These are phyloP conservation scores for Oleoguttula mirabilis DNA, from an alignment of 495 filamentous ascomycete genomes.

Conservation along the genomic window DNA sequence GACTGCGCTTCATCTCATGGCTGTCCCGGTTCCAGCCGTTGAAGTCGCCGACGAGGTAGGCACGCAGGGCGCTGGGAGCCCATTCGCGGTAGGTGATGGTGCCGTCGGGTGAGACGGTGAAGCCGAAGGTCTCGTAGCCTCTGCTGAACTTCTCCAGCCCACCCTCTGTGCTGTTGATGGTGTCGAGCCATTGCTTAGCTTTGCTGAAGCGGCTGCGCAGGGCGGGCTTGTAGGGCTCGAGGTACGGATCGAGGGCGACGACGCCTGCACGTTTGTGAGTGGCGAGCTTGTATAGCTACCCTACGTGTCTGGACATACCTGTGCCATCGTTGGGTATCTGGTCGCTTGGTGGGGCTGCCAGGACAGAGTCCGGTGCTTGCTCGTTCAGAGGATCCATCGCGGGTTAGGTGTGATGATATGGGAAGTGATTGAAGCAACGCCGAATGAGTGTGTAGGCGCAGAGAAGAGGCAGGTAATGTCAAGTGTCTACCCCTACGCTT, in stretches of 20 bases:
- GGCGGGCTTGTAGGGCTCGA: slow-evolving; percentile 69
- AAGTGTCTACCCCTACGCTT: too few species aligned
- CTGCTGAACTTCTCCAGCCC: slow-evolving; percentile 86
- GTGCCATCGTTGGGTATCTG: slow-evolving; percentile 39
- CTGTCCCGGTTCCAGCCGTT: slow-evolving; percentile 81
- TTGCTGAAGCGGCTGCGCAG: slow-evolving; percentile 65
- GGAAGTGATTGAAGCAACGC: too few species aligned
- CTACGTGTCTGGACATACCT: slow-evolving; percentile 25
- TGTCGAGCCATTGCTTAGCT: slow-evolving; percentile 80
- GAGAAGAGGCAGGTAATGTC: too few species aligned
- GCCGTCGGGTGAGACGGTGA: slow-evolving; percentile 65
- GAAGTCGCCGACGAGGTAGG: slow-evolving; percentile 90
- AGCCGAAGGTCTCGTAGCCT: slow-evolving; percentile 77
- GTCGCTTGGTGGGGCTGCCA: slow-evolving; percentile 24
- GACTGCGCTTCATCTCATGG: slow-evolving; percentile 72
- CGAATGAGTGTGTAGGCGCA: too few species aligned
- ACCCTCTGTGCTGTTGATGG: slow-evolving; percentile 70
- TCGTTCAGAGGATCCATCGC: slow-evolving; percentile 25
- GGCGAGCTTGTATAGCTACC: neutral
- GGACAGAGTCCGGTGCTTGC: slow-evolving; percentile 24
- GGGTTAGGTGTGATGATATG: too few species aligned
- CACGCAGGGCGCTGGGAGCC: slow-evolving; percentile 77
- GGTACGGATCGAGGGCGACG: slow-evolving; percentile 75
- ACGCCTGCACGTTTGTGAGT: slow-evolving; percentile 47
- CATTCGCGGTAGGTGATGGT: slow-evolving; percentile 91